These are phyloP conservation scores for Umbilicaria muhlenbergii DNA, from an alignment of 495 filamentous ascomycete genomes.

Conservation along the genomic window DNA sequence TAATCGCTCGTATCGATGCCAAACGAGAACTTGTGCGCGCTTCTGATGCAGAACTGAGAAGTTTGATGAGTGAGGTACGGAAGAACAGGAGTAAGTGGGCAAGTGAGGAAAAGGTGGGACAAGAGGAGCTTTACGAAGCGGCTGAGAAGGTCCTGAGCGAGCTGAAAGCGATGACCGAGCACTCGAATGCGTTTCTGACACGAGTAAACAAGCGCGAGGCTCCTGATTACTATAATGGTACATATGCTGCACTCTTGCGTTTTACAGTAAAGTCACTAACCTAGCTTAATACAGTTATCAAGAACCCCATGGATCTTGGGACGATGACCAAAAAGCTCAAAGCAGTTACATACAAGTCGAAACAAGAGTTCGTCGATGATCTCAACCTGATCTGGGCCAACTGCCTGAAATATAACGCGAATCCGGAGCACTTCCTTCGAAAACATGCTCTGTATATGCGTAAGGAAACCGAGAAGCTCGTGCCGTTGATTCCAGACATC, in stretches of 20 bases:
- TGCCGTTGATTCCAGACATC: slow-evolving; percentile 88
- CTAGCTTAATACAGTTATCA: slow-evolving; percentile 51
- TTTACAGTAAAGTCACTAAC: slow-evolving; percentile 1
- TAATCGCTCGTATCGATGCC: slow-evolving; percentile 88
- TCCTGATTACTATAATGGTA: slow-evolving; percentile 83
- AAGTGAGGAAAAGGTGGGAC: slow-evolving; percentile 87
- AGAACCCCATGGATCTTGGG: slow-evolving; percentile 94
- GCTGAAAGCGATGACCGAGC: slow-evolving; percentile 90
- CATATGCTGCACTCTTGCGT: slow-evolving; percentile 15
- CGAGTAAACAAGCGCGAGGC: slow-evolving; percentile 92
- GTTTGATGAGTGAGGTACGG: slow-evolving; percentile 86
- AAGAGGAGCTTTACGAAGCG: slow-evolving; percentile 95
- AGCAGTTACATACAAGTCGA: slow-evolving; percentile 71
- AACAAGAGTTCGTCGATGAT: slow-evolving; percentile 86
- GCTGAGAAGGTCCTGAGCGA: slow-evolving; percentile 91
- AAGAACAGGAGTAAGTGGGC: slow-evolving; percentile 99
- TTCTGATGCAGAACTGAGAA: slow-evolving; percentile 81
- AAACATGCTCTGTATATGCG: slow-evolving; percentile 93
- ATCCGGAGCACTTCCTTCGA: slow-evolving; percentile 70
- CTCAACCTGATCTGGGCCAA: slow-evolving; percentile 93
- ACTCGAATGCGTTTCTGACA: slow-evolving; percentile 83
- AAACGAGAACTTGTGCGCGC: slow-evolving; percentile 76
- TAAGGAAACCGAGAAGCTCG: slow-evolving; percentile 89
- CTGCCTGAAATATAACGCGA: slow-evolving; percentile 88
- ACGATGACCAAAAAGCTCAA: slow-evolving; percentile 98